Conservation (phyloP, 2,329 filamentous ascomycete genomes). For the Lachnellula cervina region DNA sequence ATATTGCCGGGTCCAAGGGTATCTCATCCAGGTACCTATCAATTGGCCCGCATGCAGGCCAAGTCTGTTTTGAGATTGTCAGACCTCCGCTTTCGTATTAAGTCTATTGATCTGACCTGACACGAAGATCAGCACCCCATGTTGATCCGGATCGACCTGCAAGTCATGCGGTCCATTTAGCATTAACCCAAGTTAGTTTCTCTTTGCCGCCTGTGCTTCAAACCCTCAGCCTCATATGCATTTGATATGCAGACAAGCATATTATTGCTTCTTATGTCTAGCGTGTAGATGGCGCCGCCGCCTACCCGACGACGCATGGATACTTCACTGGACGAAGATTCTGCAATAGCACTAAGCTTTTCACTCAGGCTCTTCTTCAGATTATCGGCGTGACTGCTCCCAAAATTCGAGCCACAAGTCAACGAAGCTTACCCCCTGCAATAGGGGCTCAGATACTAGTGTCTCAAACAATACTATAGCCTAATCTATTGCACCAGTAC, state of each 20-base stretch:
- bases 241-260: neutral
- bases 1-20: too few species aligned
- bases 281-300: neutral
- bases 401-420: too few species aligned
- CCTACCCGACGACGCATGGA: neutral
- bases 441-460: too few species aligned
- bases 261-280: neutral
- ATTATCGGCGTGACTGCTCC: neutral
- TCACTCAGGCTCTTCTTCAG: neutral
- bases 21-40: too few species aligned
- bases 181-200: neutral
- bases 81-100: neutral
- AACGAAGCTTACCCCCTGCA: too few species aligned
- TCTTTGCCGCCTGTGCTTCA: neutral
- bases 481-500: too few species aligned
- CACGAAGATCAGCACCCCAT: neutral
- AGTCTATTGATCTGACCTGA: neutral
- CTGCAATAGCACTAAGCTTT: too few species aligned
- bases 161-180: neutral
- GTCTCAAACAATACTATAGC: too few species aligned
- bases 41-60: too few species aligned
- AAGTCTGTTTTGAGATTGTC: neutral
- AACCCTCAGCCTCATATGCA: neutral
- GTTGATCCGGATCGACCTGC: neutral
- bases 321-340: too few species aligned